Percentiles rank a stretch among this genome's conserved stretches.
Evolutionary conservation across 1,284 basidiomycete species (phyloP).

Genomic region (Ceratobasidium sp.): DNA sequence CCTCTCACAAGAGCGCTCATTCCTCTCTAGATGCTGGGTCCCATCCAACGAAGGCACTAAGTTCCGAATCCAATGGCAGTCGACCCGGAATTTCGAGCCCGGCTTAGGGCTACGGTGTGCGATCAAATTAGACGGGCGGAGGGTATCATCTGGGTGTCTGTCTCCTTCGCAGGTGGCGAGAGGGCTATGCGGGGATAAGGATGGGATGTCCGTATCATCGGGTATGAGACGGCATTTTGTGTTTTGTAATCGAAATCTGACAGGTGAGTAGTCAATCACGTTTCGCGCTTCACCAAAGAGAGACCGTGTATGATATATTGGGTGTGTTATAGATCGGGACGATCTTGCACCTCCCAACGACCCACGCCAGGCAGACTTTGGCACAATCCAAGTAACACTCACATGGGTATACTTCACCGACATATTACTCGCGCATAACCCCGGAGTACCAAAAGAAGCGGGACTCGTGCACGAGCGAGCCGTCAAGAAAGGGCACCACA

Average conservation of each 20-base stretch:
- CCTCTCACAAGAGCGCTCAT: not conserved
- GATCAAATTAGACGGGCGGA: conserved; percentile 12
- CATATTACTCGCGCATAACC: not conserved
- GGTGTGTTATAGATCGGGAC: conserved; percentile 5
- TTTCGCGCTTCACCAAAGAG: not conserved
- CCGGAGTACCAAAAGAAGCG: not conserved
- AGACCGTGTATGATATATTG: not conserved
- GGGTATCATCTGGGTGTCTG: not conserved
- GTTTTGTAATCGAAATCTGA: conserved; percentile 8
- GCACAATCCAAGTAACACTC: conserved; percentile 15
- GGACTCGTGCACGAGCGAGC: conserved; percentile 12
- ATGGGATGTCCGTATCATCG: conserved; percentile 14
- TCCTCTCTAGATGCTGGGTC: conserved; percentile 19
- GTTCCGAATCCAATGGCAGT: conserved; percentile 19
- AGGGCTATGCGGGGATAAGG: conserved; percentile 10
- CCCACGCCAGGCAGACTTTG: not conserved
- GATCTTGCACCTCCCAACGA: conserved; percentile 10
- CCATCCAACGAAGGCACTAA: conserved; percentile 11
- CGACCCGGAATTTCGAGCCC: conserved; percentile 18
- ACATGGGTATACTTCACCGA: conserved; percentile 6
- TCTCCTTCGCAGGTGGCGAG: not conserved
- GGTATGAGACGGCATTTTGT: not conserved
- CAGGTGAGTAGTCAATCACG: conserved; percentile 3
- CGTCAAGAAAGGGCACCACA: conserved; percentile 16
- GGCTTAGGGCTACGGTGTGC: conserved; percentile 5